Evolutionary conservation across 2,329 filamentous ascomycete species (phyloP), one percentile per base, ranked within the genome.

Genomic region (Penicillium brasilianum): DNA sequence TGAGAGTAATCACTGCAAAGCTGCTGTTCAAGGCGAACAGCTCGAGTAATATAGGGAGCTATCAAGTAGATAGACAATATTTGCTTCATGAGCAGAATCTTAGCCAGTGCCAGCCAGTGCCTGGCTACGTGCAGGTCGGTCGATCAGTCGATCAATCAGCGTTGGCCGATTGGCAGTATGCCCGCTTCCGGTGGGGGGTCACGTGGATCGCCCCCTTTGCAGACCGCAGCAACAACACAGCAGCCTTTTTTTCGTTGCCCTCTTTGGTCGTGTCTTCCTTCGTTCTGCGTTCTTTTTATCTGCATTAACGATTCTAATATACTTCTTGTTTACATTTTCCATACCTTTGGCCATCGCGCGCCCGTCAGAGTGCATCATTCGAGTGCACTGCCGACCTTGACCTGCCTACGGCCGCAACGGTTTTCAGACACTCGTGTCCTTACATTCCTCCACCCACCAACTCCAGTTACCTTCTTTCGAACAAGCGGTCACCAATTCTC

Each of bases 181-280:
- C 13, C 46, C 37, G 55, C 48, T 52, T 52, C 13, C 55, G 48
- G 28, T 52, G 18, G 39, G 25, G 36, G 13, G 39, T 58, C 55
- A 58, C 55, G 55, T 58, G 55, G 25, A 30, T 53, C 6, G 49
- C 55, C 55, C 55, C 55, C 55, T 58, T 58, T 58, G 55, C 55
- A 52, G 48, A 36, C 14, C 44, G n/a, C 4, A 34, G 55, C 25
- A 46, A 37, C 25, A 57, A 58, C 55, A 58, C 46, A 30, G 20
- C 36, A 11, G 36, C 48, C 18, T 52, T 20, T 44, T 46, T 52
- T 25, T 25, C n/a, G 32, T n/a, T 28, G 16, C 9, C 50, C 32
- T 30, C 25, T 10, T 10, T n/a, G 25, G 25, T 50, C 48, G 48
- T 20, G 20, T 53, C 46, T 46, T 18, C n/a, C 43, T 49, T 44